phyloP scores from a whole-genome alignment of 2,329 filamentous ascomycete genomes.

The Coniosporium tulheliwenetii region DNA sequence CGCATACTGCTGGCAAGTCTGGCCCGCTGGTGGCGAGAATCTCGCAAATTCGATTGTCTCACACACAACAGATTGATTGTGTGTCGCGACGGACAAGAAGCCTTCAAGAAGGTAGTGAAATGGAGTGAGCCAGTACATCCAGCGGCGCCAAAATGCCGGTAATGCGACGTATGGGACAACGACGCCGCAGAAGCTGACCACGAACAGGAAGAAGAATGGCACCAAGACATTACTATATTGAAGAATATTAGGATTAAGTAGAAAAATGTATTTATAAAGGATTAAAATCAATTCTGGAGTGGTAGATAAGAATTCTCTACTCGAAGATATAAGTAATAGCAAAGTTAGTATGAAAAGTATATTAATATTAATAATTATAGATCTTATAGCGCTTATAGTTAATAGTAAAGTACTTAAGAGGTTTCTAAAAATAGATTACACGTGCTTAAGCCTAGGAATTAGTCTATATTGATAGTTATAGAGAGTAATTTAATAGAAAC shows the following conservation, averaged over 20 bases:
- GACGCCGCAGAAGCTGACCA: constrained; percentile 51
- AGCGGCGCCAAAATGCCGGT: constrained; percentile 20
- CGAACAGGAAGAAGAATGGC: constrained; percentile 52
- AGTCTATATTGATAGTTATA: no score
- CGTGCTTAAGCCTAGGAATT: no score
- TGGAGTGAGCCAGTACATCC: constrained; percentile 24
- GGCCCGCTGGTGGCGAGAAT: constrained; percentile 32
- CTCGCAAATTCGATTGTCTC: constrained; percentile 18
- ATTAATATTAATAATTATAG: no score
- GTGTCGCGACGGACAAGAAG: constrained; percentile 23
- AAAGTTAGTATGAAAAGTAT: no score
- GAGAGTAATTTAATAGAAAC: no score
- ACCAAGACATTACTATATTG: constrained; percentile 51
- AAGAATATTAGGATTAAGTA: constrained; percentile 52
- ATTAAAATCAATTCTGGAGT: no score
- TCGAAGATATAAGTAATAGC: no score
- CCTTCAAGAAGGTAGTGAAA: constrained; percentile 27
- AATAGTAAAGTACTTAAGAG: no score
- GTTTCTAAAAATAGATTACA: no score
- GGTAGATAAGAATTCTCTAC: no score
- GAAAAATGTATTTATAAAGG: no score
- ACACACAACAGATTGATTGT: constrained; percentile 24
- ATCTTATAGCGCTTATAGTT: no score
- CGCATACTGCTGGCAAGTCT: constrained; percentile 46
- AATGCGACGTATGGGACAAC: constrained; percentile 40